A percentile compares a stretch with the other conserved stretches of the same genome.
Conservation (phyloP, 108 stramenopile species). For the Mediolabrus comicus region DNA sequence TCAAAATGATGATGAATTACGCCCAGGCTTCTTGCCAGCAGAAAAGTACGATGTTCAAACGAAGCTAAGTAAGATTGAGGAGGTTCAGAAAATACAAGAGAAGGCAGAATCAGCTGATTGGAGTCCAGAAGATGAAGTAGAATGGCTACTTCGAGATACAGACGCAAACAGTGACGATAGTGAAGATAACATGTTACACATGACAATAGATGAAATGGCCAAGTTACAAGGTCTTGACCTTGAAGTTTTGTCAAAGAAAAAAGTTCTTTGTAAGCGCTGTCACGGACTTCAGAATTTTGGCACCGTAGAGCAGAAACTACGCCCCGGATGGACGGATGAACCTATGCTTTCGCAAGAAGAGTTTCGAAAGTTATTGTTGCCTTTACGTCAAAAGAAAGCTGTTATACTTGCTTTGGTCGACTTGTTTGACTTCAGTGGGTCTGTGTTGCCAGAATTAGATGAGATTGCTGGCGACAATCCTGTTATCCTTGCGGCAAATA, state of each 20-base stretch:
- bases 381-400: constrained; percentile 69
- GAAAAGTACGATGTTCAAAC: constrained; percentile 75
- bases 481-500: constrained; percentile 89
- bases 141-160: constrained; percentile 70
- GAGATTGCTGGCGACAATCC: constrained; percentile 89
- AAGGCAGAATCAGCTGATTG: constrained; percentile 80
- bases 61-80: constrained; percentile 75
- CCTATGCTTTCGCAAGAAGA: constrained; percentile 78
- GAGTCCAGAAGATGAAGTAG: constrained; percentile 84
- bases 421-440: constrained; percentile 89
- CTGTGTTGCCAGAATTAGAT: constrained; percentile 84
- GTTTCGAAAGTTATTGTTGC: constrained; percentile 72
- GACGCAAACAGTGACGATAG: constrained; percentile 27
- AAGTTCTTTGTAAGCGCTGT: constrained; percentile 84
- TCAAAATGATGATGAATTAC: constrained; percentile 60
- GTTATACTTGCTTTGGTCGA: constrained; percentile 86
- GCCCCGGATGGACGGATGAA: constrained; percentile 88
- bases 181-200: constrained; percentile 24
- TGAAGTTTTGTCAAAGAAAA: constrained; percentile 60
- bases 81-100: constrained; percentile 69
- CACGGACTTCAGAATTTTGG: constrained; percentile 84
- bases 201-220: constrained; percentile 71
- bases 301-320: constrained; percentile 66
- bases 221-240: constrained; percentile 73
- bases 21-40: constrained; percentile 76